These are phyloP conservation scores for Amanita rubescens DNA, from an alignment of 768 basidiomycete species.

Conservation along the genomic window DNA sequence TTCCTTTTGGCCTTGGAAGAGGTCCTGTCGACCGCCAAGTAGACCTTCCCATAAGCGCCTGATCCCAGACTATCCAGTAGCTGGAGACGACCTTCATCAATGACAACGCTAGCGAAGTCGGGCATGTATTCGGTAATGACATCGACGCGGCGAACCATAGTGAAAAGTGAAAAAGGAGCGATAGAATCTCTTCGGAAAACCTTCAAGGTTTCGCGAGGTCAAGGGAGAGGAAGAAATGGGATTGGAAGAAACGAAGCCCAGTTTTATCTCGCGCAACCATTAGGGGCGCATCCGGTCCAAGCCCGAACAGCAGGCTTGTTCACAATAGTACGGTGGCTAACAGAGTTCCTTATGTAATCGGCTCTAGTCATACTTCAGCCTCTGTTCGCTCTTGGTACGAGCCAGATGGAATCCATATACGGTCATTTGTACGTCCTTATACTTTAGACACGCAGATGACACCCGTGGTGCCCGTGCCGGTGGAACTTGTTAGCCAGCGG, in stretches of 20 bases:
- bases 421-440: too few relatives aligned
- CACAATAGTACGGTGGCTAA: not conserved
- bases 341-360: too few relatives aligned
- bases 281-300: constrained; percentile 1
- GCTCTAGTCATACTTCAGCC: too few relatives aligned
- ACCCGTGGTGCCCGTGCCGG: too few relatives aligned
- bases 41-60: constrained; percentile 75
- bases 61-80: constrained; percentile 59
- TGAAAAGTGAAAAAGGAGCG: constrained; percentile 13
- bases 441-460: too few relatives aligned
- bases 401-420: too few relatives aligned
- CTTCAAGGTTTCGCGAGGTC: constrained; percentile 1
- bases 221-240: constrained; percentile 13
- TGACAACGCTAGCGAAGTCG: constrained; percentile 39
- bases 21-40: constrained; percentile 53
- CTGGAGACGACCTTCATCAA: constrained; percentile 55
- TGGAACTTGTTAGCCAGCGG: too few relatives aligned
- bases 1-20: constrained; percentile 28
- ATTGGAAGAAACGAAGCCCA: constrained; percentile 10
- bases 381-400: too few relatives aligned
- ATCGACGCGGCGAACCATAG: constrained; percentile 32
- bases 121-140: constrained; percentile 37
- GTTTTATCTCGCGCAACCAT: not conserved
- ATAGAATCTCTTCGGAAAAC: constrained; percentile 13
- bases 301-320: not conserved